These are phyloP conservation scores for Colletotrichum lini DNA, from an alignment of 2,329 filamentous ascomycete genomes.

Conservation along the genomic window DNA sequence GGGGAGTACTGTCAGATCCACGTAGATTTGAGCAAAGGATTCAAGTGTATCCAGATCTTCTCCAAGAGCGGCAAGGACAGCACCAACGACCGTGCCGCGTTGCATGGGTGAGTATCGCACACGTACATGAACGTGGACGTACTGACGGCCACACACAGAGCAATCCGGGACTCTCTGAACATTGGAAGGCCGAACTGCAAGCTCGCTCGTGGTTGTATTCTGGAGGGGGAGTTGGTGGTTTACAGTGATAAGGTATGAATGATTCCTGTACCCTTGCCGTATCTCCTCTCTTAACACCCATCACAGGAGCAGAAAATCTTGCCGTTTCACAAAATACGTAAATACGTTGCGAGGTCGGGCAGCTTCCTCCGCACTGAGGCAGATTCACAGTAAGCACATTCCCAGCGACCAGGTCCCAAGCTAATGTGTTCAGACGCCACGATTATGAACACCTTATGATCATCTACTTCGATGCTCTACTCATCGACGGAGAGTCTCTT, in stretches of 20 bases:
- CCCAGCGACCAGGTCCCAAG: neutral
- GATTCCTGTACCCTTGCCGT: conserved; percentile 32
- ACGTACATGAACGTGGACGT: neutral
- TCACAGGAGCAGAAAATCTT: conserved; percentile 71
- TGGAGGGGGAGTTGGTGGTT: conserved; percentile 88
- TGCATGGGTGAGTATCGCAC: conserved; percentile 66
- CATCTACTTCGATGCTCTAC: conserved; percentile 71
- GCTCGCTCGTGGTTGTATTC: conserved; percentile 77
- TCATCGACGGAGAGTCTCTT: conserved; percentile 68
- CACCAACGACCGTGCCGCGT: conserved; percentile 75
- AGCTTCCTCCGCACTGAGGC: conserved; percentile 75
- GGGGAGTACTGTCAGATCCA: conserved; percentile 94
- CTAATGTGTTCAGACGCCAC: conserved; percentile 57
- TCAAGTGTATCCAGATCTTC: conserved; percentile 80
- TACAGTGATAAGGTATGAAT: conserved; percentile 74
- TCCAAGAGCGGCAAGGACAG: conserved; percentile 95
- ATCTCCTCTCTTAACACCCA: conserved; percentile 40
- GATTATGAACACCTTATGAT: conserved; percentile 72
- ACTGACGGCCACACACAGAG: conserved; percentile 52
- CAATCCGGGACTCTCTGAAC: conserved; percentile 75
- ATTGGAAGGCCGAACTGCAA: conserved; percentile 72
- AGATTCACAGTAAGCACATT: conserved; percentile 74
- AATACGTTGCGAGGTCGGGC: conserved; percentile 82
- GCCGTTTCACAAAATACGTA: conserved; percentile 86
- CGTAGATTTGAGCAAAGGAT: conserved; percentile 73